Percentiles rank a stretch among this genome's conserved stretches.
Conservation (phyloP, 2,329 filamentous ascomycete species). For the Xylaria polymorpha region DNA sequence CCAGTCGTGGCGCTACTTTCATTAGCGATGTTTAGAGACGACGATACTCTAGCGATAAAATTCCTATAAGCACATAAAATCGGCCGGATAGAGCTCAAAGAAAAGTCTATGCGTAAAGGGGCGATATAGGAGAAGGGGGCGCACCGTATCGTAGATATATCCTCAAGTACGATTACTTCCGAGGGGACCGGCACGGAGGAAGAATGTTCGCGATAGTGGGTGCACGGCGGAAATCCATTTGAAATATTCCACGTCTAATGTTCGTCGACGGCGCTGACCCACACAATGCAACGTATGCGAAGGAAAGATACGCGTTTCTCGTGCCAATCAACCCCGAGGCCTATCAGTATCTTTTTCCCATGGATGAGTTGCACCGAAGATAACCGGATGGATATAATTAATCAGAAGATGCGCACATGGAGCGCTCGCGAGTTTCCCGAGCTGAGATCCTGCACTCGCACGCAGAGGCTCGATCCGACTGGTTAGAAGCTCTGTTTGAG, state of each 20-base stretch:
- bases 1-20: too few relatives aligned
- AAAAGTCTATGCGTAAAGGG: background rate
- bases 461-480: background rate
- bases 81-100: background rate
- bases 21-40: too few relatives aligned
- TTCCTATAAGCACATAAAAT: background rate
- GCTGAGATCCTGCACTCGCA: background rate
- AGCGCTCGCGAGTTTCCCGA: background rate
- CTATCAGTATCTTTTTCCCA: background rate
- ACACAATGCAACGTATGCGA: background rate
- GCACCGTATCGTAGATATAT: background rate
- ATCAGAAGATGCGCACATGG: background rate
- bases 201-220: background rate
- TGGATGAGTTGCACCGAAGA: background rate
- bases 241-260: constrained; percentile 9
- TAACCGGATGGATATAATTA: constrained; percentile 2
- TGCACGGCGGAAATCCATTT: background rate
- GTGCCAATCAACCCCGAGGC: background rate
- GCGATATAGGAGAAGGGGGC: background rate
- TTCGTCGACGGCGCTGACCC: background rate
- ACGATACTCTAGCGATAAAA: background rate
- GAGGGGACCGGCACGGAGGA: background rate
- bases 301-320: background rate
- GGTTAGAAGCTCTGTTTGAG: background rate
- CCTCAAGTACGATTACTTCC: background rate